Base-by-base conservation (phyloP, 2,329 filamentous ascomycete species). In the Diaporthe australafricana region DNA sequence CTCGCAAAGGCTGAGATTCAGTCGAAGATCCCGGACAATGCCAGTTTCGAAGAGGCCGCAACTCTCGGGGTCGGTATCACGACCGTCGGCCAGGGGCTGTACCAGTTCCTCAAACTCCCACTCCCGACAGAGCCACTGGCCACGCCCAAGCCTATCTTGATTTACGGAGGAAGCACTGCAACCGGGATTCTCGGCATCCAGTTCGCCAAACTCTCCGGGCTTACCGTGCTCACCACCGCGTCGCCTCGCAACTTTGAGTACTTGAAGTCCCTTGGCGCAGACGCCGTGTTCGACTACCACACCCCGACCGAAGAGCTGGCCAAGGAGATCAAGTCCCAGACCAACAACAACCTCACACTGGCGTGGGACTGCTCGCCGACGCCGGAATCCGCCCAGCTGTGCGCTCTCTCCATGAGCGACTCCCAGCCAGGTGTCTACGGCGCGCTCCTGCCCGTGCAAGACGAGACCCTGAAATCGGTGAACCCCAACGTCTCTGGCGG, bases 121-220 rank as follows among this genome's bases (percentile, higher is more conserved):
- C 78, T 89, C 3, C 89, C 90, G 0, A 80, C 75, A 25, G 70
- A 77, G 11, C 80, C 84, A 6, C 20, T 57, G 16, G 5, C 70
- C 7, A 25, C 40, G 17, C 60, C 70, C 7, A 45, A 57, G 30
- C 27, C 66, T 9, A 45, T 74, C 22, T 73, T 85, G 40, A 82
- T 84, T 69, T 83, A 85, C 48, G 84, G 83, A 30, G 83, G 82
- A 3, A 87, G 86, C 77, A 89, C 85, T 20, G 87, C 87, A 1
- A 88, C 87, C 0, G 85, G 84, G 76, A 87, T 88, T 67, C 85
- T 87, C 71, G 83, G 77, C 0, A 82, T 85, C 70, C 82, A 84
- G 71, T 83, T 76, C 73, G 81, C 81, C 47, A 82, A 81, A 70
- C 74, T 78, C 30, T 82, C 81, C 27, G 82, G 80, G 0, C 77